Conservation (phyloP, 441 rosid species). For the Rhodomyrtus psidioides region DNA sequence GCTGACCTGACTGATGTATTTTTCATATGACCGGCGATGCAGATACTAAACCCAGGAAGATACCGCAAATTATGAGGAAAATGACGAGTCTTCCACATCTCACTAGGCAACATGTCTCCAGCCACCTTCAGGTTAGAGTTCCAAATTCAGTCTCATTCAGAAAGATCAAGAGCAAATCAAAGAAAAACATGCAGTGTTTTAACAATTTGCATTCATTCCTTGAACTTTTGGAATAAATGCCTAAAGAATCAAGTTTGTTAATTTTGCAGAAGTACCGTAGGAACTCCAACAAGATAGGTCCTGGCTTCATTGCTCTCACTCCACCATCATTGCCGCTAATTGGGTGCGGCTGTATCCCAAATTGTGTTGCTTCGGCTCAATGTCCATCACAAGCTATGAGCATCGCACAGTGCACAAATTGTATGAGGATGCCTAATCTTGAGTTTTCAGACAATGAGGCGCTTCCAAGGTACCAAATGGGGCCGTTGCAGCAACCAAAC, state of each 20-base stretch:
- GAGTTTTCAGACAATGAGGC: background rate
- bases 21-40: background rate
- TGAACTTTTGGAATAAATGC: background rate
- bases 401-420: background rate
- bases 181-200: background rate
- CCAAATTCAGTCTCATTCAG: background rate
- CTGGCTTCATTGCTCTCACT: background rate
- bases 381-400: background rate
- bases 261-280: background rate
- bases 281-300: background rate
- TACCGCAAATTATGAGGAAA: background rate
- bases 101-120: background rate
- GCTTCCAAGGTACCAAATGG: too few species aligned
- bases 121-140: background rate
- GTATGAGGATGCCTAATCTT: background rate
- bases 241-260: background rate
- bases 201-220: too few species aligned
- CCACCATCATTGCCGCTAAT: background rate
- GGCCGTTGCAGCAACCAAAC: too few species aligned
- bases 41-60: background rate
- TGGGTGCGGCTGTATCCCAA: background rate
- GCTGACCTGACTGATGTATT: background rate
- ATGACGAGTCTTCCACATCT: accelerated
- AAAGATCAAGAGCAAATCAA: background rate
- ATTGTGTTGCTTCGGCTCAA: background rate